These are phyloP conservation scores for Leishmania gerbilli DNA, from an alignment of 208 protist species.

Conservation along the genomic window DNA sequence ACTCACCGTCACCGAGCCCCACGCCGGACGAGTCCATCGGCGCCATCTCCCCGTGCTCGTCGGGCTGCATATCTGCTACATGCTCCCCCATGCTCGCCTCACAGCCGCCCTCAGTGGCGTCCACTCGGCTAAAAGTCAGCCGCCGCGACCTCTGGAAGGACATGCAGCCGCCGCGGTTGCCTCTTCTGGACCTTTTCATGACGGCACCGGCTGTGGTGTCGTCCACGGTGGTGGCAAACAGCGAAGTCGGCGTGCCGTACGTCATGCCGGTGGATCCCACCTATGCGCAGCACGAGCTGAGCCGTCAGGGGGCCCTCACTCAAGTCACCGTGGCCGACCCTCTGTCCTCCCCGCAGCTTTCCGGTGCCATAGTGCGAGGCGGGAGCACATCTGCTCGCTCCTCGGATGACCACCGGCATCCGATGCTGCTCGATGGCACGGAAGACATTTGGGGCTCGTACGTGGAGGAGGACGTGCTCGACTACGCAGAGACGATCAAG, in stretches of 20 bases:
- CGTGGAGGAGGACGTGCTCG: slow-evolving; percentile 15
- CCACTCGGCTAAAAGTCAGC: neutral
- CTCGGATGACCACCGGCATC: neutral
- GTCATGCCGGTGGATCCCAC: slow-evolving; percentile 27
- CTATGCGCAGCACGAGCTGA: slow-evolving; percentile 23
- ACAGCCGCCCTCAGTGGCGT: neutral
- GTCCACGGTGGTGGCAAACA: slow-evolving; percentile 16
- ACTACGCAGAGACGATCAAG: slow-evolving; percentile 16
- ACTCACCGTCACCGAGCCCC: slow-evolving; percentile 20
- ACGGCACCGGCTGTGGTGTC: slow-evolving; percentile 26
- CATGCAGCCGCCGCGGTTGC: slow-evolving; percentile 22
- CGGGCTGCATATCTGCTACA: slow-evolving; percentile 15
- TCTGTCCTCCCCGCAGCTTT: slow-evolving; percentile 24
- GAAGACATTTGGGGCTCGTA: slow-evolving; percentile 22
- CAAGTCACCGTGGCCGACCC: neutral
- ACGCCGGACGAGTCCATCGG: slow-evolving; percentile 28
- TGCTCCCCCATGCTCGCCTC: slow-evolving; percentile 5
- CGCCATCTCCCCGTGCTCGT: slow-evolving; percentile 27
- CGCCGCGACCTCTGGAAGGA: slow-evolving; percentile 12
- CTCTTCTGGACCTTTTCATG: slow-evolving; percentile 34
- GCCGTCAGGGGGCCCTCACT: slow-evolving; percentile 14
- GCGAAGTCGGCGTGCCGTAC: slow-evolving; percentile 24
- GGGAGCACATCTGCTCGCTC: neutral
- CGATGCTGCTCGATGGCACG: slow-evolving; percentile 13
- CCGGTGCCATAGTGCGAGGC: slow-evolving; percentile 1